Base-by-base conservation (phyloP, 176 grass and related monocot species). In the Neostapfia colusana region DNA sequence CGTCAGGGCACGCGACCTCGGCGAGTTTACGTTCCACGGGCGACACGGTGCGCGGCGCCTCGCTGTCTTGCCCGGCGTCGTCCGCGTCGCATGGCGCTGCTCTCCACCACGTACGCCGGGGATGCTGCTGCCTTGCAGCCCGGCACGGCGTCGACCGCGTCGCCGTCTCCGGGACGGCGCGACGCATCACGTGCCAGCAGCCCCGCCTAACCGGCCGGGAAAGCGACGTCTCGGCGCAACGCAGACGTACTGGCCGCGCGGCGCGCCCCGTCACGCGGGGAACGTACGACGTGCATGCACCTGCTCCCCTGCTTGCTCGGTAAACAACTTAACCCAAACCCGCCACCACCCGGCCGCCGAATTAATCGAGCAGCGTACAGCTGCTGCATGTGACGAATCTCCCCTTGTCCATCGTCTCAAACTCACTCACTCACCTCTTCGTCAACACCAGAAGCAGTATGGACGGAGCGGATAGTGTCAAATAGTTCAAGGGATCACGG, bases 121-220 rank as follows among this genome's bases (percentile, higher is more conserved):
- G 4, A 18, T 74, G 69, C 31, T 74, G 69, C 31, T 5, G 28
- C 63, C 62, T 17, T 31, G 34, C 53, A 16, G 36, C 26, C 58
- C 82, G 8, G 15, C 74, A 77, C 53, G 63, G n/a, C 65, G 57
- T 54, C 16, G 60, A 43, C 85, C 73, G 10, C 59, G 10, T 86
- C 64, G 73, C 49, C 66, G 20, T 87, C 85, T 49, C 15, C 28
- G 43, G 3, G 31, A 31, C 31, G 31, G 31, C 31, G 31, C 31
- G 17, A 7, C 66, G 27, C 27, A 24, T 27, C 43, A 16, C 50
- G 5, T 16, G 48, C 35, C 20, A 28, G 63, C 49, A n/a, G 27
- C 0, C 53, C 28, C n/a, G 45, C 63, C 56, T 40, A 17, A 27
- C 10, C 61, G 75, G 61, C 63, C 75, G 66, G 85, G 85, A 72